Evolutionary conservation across 257 asterid genomes (phyloP).

Genomic region (Linderniella brevidens): DNA sequence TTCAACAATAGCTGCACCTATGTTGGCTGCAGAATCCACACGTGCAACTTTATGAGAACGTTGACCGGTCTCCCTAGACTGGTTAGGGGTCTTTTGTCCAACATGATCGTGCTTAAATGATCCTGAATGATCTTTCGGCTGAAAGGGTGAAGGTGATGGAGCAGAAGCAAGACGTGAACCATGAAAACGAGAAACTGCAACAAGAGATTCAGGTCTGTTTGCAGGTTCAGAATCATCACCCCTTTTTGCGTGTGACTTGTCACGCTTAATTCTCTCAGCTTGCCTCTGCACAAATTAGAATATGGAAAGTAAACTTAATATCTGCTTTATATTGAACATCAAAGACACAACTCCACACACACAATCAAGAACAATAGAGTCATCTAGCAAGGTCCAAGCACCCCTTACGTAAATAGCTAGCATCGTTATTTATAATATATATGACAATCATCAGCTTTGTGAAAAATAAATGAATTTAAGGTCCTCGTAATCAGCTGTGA

Average conservation of each 20-base stretch:
- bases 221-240: conserved; percentile 81
- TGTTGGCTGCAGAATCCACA: conserved; percentile 43
- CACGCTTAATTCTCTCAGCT: conserved; percentile 81
- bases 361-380: no score
- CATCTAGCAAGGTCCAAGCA: no score
- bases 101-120: conserved; percentile 22
- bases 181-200: conserved; percentile 67
- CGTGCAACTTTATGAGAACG: conserved; percentile 57
- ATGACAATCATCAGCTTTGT: no score
- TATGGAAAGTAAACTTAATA: conserved; percentile 5
- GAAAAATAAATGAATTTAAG: no score
- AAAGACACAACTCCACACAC: background rate
- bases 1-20: conserved; percentile 91
- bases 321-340: background rate
- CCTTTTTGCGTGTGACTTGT: conserved; percentile 52
- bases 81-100: conserved; percentile 37
- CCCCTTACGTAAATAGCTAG: no score
- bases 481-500: no score
- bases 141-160: conserved; percentile 67
- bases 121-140: conserved; percentile 22
- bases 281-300: conserved; percentile 43
- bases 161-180: conserved; percentile 99
- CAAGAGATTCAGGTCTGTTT: conserved; percentile 55
- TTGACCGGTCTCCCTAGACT: conserved; percentile 16
- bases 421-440: no score